Base-by-base conservation (phyloP, 352 stramenopile genomes). In the Chrysophaeum taylorii region DNA sequence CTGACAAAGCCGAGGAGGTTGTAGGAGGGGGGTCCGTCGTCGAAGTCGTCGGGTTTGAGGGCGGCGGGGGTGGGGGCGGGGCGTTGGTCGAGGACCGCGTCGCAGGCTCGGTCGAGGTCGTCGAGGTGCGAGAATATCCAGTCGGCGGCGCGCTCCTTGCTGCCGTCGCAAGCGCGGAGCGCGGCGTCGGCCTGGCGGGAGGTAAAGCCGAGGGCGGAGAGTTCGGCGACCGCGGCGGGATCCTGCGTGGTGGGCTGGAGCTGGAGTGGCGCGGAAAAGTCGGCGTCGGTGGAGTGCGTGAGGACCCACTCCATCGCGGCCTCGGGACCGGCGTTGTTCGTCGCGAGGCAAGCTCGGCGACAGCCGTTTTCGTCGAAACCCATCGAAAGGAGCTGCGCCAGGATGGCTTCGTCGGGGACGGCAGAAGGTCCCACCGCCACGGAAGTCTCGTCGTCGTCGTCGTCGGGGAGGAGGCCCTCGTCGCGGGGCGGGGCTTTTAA, bases 41-140 rank as follows among this genome's bases (percentile, higher is more conserved):
- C 70, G 25, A 73, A 57, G 41, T 75, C 70, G 2, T 54, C 61
- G 62, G 71, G 64, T 52, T 75, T 48, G 37, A 70, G 53, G 37
- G 68, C 66, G 27, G 41, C 71, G 63, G 78, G 71, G 29, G 73
- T 54, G 23, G 68, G 54, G 36, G 62, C 38, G 7, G 60, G 61
- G 16, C 77, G 68, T 43, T 76, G 82, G 0, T 27, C 72, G 68
- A 93, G 80, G 68, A 94, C 89, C 42, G 86, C 75, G 25, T 87
- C 85, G 38, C 97, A 93, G 27, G 91, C 89, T 14, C 72, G 76
- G 69, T 98, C 91, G 43, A 97, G 79, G 75, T 97, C 85, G 50
- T 98, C 87, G 84, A 97, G 96, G 81, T 97, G 92, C 74, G 87
- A 96, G 78, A 98, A 98, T 21, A 99, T 79, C 94, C 94, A 99